Evolutionary conservation across 371 early-diverging fungal genomes (phyloP), one percentile per base, ranked within the genome.

Genomic region (Dichotomocladium elegans): DNA sequence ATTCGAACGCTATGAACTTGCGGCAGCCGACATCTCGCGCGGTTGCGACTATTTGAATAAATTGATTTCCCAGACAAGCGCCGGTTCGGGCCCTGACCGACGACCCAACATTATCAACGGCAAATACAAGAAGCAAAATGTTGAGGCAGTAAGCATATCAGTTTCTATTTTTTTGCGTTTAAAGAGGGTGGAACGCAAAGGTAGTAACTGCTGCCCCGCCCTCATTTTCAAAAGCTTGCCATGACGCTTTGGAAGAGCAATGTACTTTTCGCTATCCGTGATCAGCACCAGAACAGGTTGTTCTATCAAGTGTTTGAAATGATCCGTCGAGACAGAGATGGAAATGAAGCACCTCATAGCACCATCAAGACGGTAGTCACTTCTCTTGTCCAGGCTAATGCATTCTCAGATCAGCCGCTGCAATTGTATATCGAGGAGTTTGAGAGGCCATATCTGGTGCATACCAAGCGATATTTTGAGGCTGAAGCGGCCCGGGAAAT

Each of bases 21-120:
- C 92, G 21, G 71, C 91, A 0, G 61, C 61, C 31, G 85, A 79
- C 55, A 72, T 81, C 37, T 83, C 89, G 50, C 57, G 60, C 24
- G 77, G 87, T 2, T 92, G 94, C 60, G 83, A 86, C 27, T 88
- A 88, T 52, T 72, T 94, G 47, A 91, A 94, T 65, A 64, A 82
- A 22, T 65, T 81, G 37, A 76, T 85, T 17, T 60, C 72, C 33
- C 51, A 63, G 11, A 56, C 46, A 27, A 56, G 55, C 27, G 21
- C 48, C 17, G 63, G 58, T 55, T 41, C 53, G 40, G 43, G 57
- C 29, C 46, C 64, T 26, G 72, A 73, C 12, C 66, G 66, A 30
- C 74, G 72, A 35, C 70, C 58, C 6, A 68, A 64, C 56, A 75
- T 72, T 15, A 66, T 64, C 14, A 66, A 65, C 42, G 77, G 76